Percentiles rank a stretch among this genome's conserved stretches.
Evolutionary conservation across 148 eudicot species (phyloP).

Genomic region (Euryodendron excelsum): DNA sequence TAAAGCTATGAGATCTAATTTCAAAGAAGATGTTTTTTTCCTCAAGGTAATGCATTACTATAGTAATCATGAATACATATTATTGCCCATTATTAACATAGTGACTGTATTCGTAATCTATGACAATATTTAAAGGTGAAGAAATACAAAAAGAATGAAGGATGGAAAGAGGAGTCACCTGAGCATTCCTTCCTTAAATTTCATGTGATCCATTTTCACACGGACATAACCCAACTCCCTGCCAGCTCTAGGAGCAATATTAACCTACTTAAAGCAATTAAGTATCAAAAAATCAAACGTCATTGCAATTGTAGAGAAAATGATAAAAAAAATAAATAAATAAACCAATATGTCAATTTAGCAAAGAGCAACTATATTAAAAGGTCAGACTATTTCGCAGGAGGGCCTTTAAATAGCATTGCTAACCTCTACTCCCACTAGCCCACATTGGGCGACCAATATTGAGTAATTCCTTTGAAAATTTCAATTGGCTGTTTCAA

Average conservation of each 20-base stretch:
- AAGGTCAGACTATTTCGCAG: background rate
- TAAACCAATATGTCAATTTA: background rate
- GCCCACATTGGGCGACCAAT: background rate
- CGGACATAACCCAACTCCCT: slow-evolving; percentile 84
- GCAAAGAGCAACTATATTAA: background rate
- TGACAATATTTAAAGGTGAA: background rate
- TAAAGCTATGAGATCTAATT: background rate
- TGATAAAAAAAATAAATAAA: background rate
- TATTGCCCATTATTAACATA: background rate
- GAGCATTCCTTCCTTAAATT: slow-evolving; percentile 63
- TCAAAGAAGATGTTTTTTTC: background rate
- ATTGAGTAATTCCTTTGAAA: background rate
- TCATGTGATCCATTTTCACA: slow-evolving; percentile 61
- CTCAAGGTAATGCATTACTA: background rate
- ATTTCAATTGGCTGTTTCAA: background rate
- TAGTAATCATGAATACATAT: background rate
- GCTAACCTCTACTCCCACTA: background rate
- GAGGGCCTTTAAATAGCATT: background rate
- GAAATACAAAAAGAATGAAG: background rate
- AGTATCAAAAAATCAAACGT: slow-evolving; percentile 9
- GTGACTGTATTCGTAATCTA: background rate
- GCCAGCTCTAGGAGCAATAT: slow-evolving; percentile 90
- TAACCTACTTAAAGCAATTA: slow-evolving; percentile 49
- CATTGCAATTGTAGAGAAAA: background rate
- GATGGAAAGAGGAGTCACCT: slow-evolving; percentile 34